Percentiles rank a stretch among this genome's conserved stretches.
phyloP scores from a whole-genome alignment of 164 flowering plant genomes.

The Vitis rotundifolia region DNA sequence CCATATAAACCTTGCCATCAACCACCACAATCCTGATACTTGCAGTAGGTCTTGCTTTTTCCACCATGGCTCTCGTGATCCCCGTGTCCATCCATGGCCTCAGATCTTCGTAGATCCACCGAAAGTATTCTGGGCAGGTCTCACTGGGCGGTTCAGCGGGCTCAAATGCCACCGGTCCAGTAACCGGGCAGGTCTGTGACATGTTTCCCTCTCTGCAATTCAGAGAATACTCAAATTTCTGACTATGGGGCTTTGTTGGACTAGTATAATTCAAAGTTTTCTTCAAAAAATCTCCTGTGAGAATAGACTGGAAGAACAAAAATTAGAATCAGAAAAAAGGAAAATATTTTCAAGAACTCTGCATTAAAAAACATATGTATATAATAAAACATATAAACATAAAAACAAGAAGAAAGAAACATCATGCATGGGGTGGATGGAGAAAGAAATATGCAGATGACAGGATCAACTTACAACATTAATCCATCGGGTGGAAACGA shows the following conservation, averaged over 20 bases:
- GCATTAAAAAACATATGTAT: too few species aligned
- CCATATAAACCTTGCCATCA: conserved; percentile 38
- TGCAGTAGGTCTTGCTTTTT: conserved; percentile 23
- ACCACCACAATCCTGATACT: conserved; percentile 36
- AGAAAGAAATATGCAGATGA: too few species aligned
- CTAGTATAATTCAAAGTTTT: background rate
- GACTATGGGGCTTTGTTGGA: background rate
- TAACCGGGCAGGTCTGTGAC: conserved; percentile 6
- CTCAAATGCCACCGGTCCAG: background rate
- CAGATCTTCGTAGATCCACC: conserved; percentile 65
- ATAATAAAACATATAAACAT: too few species aligned
- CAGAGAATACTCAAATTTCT: background rate
- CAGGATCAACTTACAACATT: too few species aligned
- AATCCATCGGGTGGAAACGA: too few species aligned
- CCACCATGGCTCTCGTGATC: conserved; percentile 43
- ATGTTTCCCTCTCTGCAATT: background rate
- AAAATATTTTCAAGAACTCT: too few species aligned
- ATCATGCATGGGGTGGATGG: too few species aligned
- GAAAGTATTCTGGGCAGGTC: conserved; percentile 24
- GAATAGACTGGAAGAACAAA: too few species aligned
- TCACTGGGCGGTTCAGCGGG: background rate
- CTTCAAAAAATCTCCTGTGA: too few species aligned
- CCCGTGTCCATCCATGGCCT: conserved; percentile 44
- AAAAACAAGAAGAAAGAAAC: too few species aligned
- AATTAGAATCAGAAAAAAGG: too few species aligned